Conservation (phyloP, 495 filamentous ascomycete genomes). For the Daldinia bambusicola region DNA sequence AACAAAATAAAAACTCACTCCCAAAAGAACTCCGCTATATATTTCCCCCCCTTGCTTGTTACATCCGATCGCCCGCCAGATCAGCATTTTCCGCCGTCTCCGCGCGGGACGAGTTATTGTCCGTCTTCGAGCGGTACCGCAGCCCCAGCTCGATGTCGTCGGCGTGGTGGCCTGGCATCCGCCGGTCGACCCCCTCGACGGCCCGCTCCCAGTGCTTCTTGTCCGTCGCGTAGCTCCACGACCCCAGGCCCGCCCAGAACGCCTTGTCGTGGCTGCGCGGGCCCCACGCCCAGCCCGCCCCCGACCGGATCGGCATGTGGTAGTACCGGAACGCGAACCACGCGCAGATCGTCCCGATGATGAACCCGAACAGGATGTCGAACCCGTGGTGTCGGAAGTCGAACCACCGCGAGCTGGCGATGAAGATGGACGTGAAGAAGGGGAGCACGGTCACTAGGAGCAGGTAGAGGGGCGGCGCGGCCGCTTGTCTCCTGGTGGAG, state of each 20-base stretch:
- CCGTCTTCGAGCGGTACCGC: slow-evolving; percentile 40
- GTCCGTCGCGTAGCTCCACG: slow-evolving; percentile 59
- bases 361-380: slow-evolving; percentile 81
- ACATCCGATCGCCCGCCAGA: slow-evolving; percentile 11
- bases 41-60: not conserved
- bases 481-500: slow-evolving; percentile 68
- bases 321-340: slow-evolving; percentile 66
- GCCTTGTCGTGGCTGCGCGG: slow-evolving; percentile 62
- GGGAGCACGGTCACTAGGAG: slow-evolving; percentile 73
- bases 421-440: slow-evolving; percentile 64
- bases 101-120: slow-evolving; percentile 20
- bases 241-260: slow-evolving; percentile 71
- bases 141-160: slow-evolving; percentile 47
- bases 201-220: slow-evolving; percentile 49
- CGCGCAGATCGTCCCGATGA: slow-evolving; percentile 66
- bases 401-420: slow-evolving; percentile 71
- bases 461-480: slow-evolving; percentile 76
- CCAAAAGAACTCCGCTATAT: slow-evolving; percentile 10
- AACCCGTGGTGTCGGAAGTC: slow-evolving; percentile 91
- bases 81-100: slow-evolving; percentile 31
- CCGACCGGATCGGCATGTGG: slow-evolving; percentile 72
- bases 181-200: slow-evolving; percentile 54
- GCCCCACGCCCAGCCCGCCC: slow-evolving; percentile 68
- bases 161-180: slow-evolving; percentile 25
- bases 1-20: slow-evolving; percentile 5